Evolutionary conservation across 2,329 filamentous ascomycete species (phyloP).

Genomic region (Exophiala aquamarina): DNA sequence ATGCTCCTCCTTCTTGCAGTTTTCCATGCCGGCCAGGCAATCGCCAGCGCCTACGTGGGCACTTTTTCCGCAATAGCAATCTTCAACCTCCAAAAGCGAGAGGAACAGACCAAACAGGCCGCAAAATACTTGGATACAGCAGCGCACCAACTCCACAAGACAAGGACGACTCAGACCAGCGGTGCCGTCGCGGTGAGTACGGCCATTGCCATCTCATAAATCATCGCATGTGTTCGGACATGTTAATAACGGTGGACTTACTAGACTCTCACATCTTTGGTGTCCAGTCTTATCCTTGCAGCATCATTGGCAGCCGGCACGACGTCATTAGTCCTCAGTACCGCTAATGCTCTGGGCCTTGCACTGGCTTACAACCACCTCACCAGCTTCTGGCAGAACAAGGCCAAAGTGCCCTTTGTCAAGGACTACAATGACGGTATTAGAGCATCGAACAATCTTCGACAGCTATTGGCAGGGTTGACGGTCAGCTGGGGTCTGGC

Average conservation of each 20-base stretch:
- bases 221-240: too few relatives aligned
- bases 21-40: slow-evolving; percentile 19
- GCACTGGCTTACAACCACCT: slow-evolving; percentile 18
- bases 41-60: slow-evolving; percentile 9
- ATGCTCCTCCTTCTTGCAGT: slow-evolving; percentile 17
- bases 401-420: slow-evolving; percentile 19
- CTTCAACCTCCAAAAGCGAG: slow-evolving; percentile 20
- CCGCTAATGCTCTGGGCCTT: slow-evolving; percentile 11
- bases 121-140: slow-evolving; percentile 22
- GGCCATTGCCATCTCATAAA: too few relatives aligned
- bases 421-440: slow-evolving; percentile 21
- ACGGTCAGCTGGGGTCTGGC: slow-evolving; percentile 11
- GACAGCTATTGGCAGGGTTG: slow-evolving; percentile 11
- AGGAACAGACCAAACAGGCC: slow-evolving; percentile 19
- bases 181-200: slow-evolving; percentile 22
- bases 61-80: slow-evolving; percentile 22
- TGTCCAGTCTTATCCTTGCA: neutral
- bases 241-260: too few relatives aligned
- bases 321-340: slow-evolving; percentile 16
- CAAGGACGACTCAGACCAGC: slow-evolving; percentile 22
- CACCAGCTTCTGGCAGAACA: slow-evolving; percentile 19
- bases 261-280: neutral
- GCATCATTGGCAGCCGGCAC: neutral
- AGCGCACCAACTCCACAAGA: slow-evolving; percentile 20
- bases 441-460: slow-evolving; percentile 15